phyloP scores from a whole-genome alignment of 2,329 filamentous ascomycete species.

The Dendryphion nanum region DNA sequence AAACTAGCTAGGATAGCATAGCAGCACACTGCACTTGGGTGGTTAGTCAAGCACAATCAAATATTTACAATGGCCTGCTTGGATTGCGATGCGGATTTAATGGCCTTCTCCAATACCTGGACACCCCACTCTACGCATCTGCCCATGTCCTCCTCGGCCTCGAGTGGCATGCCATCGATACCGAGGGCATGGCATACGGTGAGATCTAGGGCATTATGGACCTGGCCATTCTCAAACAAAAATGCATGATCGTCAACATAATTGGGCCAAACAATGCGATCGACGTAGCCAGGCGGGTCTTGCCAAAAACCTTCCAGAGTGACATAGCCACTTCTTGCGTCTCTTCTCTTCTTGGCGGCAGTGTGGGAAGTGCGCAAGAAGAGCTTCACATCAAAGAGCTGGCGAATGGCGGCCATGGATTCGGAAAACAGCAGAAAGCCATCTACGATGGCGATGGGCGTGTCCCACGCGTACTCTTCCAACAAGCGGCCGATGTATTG shows the following conservation, averaged over 20 bases:
- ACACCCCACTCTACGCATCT: constrained; percentile 33
- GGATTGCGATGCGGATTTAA: constrained; percentile 11
- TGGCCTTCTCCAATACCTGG: constrained; percentile 17
- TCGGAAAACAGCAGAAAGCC: constrained; percentile 82
- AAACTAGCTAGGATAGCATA: no score
- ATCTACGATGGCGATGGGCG: constrained; percentile 67
- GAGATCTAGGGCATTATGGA: constrained; percentile 55
- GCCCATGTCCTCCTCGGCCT: constrained; percentile 34
- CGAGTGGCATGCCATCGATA: constrained; percentile 41
- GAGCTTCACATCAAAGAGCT: constrained; percentile 70
- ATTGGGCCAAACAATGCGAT: constrained; percentile 93
- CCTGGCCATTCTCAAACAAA: constrained; percentile 70
- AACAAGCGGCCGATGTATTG: constrained; percentile 9
- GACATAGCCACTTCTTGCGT: constrained; percentile 72
- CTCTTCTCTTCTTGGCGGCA: constrained; percentile 63
- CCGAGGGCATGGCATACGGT: constrained; percentile 31
- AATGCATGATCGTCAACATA: constrained; percentile 80
- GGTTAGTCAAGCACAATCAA: no score
- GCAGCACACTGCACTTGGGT: no score
- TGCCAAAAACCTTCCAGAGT: constrained; percentile 87
- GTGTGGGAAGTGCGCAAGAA: constrained; percentile 69
- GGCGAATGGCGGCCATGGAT: constrained; percentile 51
- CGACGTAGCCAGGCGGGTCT: constrained; percentile 91
- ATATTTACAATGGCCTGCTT: no score
- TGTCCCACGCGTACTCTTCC: constrained; percentile 14